Evolutionary conservation across 805 yeast species (phyloP), one percentile per base, ranked within the genome.

Genomic region (Sugiyamaella americana): DNA sequence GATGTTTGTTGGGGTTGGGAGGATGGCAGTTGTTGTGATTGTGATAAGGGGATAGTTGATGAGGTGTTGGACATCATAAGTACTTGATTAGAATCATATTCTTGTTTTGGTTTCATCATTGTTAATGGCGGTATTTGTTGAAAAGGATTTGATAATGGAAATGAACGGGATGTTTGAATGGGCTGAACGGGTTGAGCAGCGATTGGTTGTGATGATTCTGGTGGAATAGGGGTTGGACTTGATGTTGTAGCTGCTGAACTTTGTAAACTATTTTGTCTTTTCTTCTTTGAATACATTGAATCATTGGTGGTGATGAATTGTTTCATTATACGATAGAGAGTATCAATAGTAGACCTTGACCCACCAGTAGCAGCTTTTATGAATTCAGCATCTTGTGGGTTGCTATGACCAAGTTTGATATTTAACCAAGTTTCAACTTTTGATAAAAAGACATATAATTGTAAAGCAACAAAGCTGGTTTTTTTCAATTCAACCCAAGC

Each of bases 401-500:
- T 38, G 13, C 30, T 6, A 8, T 10, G 17, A 17, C 20, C 24
- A 38, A 44, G 21, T 26, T 39, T 43, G 35, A 38, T 21, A 21
- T 29, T 38, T 37, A 47, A 30, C 47, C 51, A 47, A 5, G 29
- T 43, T 20, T 47, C 51, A n/a, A 47, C 44, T 29, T 43, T 44
- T 10, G 16, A 16, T 2, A 44, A 46, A 24, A 44, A 21, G 23
- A 35, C 44, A 10, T 16, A 34, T 26, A 41, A 16, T 17, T 20
- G 23, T 10, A 21, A 20, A 18, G 39, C 45, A n/a, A 40, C 30
- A 23, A 22, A 22, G 17, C 37, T 46, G 5, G 20, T 37, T 21
- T 18, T n/a, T 18, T 40, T 10, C 19, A 40, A 19, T 26, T 20
- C 30, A 24, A 53, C 53, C 59, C 69, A 65, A 20, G 57, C 58